phyloP scores from a whole-genome alignment of 495 filamentous ascomycete species.

The Xylaria intraflava region DNA sequence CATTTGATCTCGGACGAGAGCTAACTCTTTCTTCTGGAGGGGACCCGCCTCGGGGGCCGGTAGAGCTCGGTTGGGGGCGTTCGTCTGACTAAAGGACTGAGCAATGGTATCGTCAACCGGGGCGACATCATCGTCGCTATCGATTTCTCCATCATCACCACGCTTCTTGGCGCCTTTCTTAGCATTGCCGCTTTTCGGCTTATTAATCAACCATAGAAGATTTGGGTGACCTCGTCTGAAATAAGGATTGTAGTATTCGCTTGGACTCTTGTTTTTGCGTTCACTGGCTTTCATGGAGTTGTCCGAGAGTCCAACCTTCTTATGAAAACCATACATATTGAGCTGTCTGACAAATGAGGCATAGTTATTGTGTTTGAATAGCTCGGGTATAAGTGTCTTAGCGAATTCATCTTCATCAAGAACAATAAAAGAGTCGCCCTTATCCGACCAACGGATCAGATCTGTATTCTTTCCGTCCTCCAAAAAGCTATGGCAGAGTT shows the following conservation, averaged over 20 bases:
- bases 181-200: conserved; percentile 68
- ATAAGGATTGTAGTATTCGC: conserved; percentile 94
- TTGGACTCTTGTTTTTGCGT: conserved; percentile 92
- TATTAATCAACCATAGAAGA: conserved; percentile 94
- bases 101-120: conserved; percentile 29
- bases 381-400: conserved; percentile 89
- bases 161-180: conserved; percentile 52
- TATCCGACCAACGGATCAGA: conserved; percentile 94
- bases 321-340: conserved; percentile 99
- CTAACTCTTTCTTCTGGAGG: conserved; percentile 71
- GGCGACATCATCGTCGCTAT: conserved; percentile 61
- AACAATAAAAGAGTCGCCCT: conserved; percentile 93
- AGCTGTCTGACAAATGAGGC: conserved; percentile 96
- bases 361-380: conserved; percentile 99
- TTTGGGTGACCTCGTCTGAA: conserved; percentile 92
- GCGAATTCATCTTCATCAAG: conserved; percentile 98
- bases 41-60: conserved; percentile 36
- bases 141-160: conserved; percentile 62
- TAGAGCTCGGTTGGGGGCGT: conserved; percentile 16
- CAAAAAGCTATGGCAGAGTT: conserved; percentile 60
- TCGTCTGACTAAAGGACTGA: conserved; percentile 15
- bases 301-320: conserved; percentile 92
- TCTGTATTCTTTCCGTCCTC: conserved; percentile 88
- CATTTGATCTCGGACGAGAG: conserved; percentile 70
- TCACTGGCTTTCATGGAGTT: conserved; percentile 97